Base-by-base conservation (phyloP, 2,329 filamentous ascomycete genomes). In the Colletotrichum navitas region DNA sequence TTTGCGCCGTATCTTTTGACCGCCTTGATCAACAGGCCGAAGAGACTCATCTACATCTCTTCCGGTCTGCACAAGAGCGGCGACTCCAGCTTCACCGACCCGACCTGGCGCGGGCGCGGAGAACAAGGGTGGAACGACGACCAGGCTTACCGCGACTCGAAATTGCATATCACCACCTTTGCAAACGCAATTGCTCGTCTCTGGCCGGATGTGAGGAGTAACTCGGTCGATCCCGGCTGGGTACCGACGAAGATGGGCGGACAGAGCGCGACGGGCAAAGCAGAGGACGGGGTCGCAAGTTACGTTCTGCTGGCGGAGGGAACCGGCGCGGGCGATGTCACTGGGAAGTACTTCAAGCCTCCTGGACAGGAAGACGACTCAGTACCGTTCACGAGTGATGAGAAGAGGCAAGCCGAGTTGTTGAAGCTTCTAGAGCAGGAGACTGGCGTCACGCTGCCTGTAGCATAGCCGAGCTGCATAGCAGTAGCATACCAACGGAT, bases 1-100 rank as follows among this genome's bases (percentile, higher is more conserved):
- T 75, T 90, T 0, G 87, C 88, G 21, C 88, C 88, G 0, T 90
- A 89, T 74, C 81, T 90, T 6, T 79, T 90, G 3, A 86, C 87
- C 0, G 84, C 82, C 34, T 76, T 88, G 12, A 84, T 90, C 77
- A 76, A 81, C 2, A 81, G 80, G 24, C 87, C 85, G 1, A 75
- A 83, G 68, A 79, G 87, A 10, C 77, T 90, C 14, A 78, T 90
- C 0, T 90, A 85, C 72, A 78, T 90, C 60, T 86, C 83, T 26
- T 87, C 85, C 0, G 79, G 82, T 26, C 80, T 88, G 78, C 88
- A 90, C 73, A 78, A 78, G 29, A 79, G 81, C 24, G 87, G 87
- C 2, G 85, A 86, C 68, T 14, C 59, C 10, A 79, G 79, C 36
- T 80, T 83, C 21, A 84, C 86, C 3, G 84, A 86, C 58, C 61